Evolutionary conservation across 257 asterid genomes (phyloP), one percentile per base, ranked within the genome.

Genomic region (Nicotiana benthamiana): DNA sequence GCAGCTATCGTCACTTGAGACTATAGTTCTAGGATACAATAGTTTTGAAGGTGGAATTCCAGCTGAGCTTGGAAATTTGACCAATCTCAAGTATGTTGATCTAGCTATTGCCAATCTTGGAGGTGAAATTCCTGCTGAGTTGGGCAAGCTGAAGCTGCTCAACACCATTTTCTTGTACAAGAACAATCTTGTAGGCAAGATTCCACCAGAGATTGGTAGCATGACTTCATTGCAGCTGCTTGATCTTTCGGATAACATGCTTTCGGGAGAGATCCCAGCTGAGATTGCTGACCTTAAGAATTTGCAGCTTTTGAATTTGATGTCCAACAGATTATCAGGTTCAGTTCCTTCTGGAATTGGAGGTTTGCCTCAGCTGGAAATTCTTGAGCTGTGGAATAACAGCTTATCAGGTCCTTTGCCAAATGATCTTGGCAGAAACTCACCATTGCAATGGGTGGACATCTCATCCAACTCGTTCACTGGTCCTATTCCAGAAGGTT

Each of bases 371-470:
- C 86, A 84, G 30, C 84, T 92, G 17, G 64, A 83, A 46, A 92
- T 89, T 11, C 80, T 92, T 61, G 94, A 90, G 81, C 86, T 92
- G 16, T 92, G 97, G 97, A 92, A 92, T 79, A 92, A 92, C 80
- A 82, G 92, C 22, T 88, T 92, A n/a, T 82, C 92, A 15, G 97
- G 97, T 28, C 82, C 86, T 32, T 84, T 92, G 75, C 94, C 97
- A 2, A 74, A 80, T 51, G 91, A 90, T 57, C 94, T 92, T 11
- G 97, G 97, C 65, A 79, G 34, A 51, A 80, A 87, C 40, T 84
- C 92, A 1, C 92, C 94, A 4, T 87, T 92, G 26, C 90, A 87
- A 57, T 88, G 94, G 97, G 28, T 92, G 27, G 97, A 92, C 59
- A 36, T 92, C 61, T 92, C 97, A 10, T 86, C 97, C 16, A 92